phyloP scores from a whole-genome alignment of 1,284 basidiomycete species.

The Fomitopsis schrenkii region DNA sequence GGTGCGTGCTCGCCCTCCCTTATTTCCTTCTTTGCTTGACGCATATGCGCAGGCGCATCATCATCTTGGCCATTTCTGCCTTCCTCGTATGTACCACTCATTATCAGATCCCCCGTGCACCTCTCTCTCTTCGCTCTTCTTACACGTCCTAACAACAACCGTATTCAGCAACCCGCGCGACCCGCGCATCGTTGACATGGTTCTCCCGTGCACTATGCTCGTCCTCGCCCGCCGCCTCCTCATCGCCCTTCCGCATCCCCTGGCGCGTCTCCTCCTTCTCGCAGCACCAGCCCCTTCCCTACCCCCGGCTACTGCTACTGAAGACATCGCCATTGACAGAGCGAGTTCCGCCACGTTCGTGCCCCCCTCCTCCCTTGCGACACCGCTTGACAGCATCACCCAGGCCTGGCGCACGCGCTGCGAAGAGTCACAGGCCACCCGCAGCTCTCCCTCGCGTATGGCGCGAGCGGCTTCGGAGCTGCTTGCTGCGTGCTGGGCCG shows the following conservation, averaged over 20 bases:
- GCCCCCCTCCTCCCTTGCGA: background rate
- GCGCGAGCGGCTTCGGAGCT: conserved; percentile 22
- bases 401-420: conserved; percentile 29
- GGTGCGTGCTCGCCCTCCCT: conserved; percentile 15
- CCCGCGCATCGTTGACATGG: conserved; percentile 26
- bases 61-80: conserved; percentile 21
- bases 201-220: conserved; percentile 29
- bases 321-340: conserved; percentile 31
- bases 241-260: conserved; percentile 26
- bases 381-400: background rate
- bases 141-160: background rate
- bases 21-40: background rate
- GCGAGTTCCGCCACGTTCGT: conserved; percentile 25
- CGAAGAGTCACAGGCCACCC: conserved; percentile 26
- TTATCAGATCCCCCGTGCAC: conserved; percentile 30
- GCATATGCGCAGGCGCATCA: conserved; percentile 17
- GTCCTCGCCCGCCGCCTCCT: conserved; percentile 25
- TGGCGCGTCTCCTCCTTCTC: conserved; percentile 31
- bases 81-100: conserved; percentile 27
- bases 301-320: conserved; percentile 27
- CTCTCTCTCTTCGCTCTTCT: background rate
- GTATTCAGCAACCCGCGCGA: conserved; percentile 21
- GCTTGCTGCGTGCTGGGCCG: conserved; percentile 25
- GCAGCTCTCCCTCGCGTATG: conserved; percentile 26
- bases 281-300: conserved; percentile 21